phyloP scores from a whole-genome alignment of 2,329 filamentous ascomycete genomes.

The Talaromyces piceae region DNA sequence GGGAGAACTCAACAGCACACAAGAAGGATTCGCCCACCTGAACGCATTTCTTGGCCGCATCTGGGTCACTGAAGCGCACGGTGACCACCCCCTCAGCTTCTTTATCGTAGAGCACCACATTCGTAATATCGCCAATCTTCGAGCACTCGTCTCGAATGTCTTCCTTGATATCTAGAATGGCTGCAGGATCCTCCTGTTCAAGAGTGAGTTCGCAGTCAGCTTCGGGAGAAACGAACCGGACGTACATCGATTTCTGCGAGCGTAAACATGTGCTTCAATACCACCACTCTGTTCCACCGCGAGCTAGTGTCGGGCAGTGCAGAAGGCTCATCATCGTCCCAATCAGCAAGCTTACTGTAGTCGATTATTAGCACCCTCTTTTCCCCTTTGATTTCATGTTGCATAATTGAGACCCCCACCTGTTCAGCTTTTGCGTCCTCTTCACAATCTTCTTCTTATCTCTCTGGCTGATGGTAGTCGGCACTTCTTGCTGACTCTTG shows the following conservation, averaged over 20 bases:
- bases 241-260: slow-evolving; percentile 63
- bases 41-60: slow-evolving; percentile 66
- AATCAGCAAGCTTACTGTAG: slow-evolving; percentile 76
- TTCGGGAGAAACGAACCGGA: neutral
- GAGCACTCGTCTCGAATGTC: slow-evolving; percentile 86
- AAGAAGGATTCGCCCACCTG: slow-evolving; percentile 27
- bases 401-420: slow-evolving; percentile 28
- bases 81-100: slow-evolving; percentile 79
- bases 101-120: slow-evolving; percentile 81
- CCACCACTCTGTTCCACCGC: slow-evolving; percentile 69
- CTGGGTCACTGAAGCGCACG: slow-evolving; percentile 67
- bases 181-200: slow-evolving; percentile 63
- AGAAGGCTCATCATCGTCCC: slow-evolving; percentile 80
- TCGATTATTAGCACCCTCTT: slow-evolving; percentile 15
- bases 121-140: slow-evolving; percentile 81
- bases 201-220: slow-evolving; percentile 14
- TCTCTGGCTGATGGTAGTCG: slow-evolving; percentile 46
- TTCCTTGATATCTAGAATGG: slow-evolving; percentile 84
- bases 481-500: slow-evolving; percentile 72
- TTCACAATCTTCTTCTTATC: slow-evolving; percentile 87
- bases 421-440: slow-evolving; percentile 80
- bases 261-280: slow-evolving; percentile 91
- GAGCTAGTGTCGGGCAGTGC: slow-evolving; percentile 49
- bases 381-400: neutral
- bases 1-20: slow-evolving; percentile 1